Percentiles rank a stretch among this genome's conserved stretches.
Conservation (phyloP, 129 eudicot genomes). For the Dittrichia graveolens region DNA sequence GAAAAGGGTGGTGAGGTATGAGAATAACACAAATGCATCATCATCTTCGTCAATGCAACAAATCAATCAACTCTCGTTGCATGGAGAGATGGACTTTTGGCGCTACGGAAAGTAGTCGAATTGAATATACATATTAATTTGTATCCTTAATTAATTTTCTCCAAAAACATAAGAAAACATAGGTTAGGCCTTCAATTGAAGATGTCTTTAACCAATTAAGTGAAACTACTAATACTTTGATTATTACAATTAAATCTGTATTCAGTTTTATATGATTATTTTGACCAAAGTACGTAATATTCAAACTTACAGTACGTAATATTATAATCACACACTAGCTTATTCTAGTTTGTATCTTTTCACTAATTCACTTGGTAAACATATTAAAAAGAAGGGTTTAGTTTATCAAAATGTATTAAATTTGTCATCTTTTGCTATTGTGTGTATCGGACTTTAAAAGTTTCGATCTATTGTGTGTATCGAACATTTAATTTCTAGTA, state of each 20-base stretch:
- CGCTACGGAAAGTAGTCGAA: constrained; percentile 58
- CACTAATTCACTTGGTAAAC: neutral
- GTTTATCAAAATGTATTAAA: too few relatives aligned
- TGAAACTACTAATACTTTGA: constrained; percentile 28
- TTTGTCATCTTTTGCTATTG: too few relatives aligned
- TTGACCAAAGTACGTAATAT: neutral
- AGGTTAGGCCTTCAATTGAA: constrained; percentile 33
- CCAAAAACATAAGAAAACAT: neutral
- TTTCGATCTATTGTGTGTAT: too few relatives aligned
- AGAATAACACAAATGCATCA: constrained; percentile 36
- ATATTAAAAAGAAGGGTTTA: neutral
- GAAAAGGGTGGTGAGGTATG: constrained; percentile 39
- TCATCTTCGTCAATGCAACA: constrained; percentile 52
- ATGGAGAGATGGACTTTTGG: constrained; percentile 84
- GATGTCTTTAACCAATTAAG: constrained; percentile 27
- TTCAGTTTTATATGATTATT: constrained; percentile 24
- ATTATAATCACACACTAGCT: neutral
- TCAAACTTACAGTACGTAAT: too few relatives aligned
- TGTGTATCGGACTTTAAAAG: too few relatives aligned
- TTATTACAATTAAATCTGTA: constrained; percentile 33
- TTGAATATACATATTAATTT: constrained; percentile 19
- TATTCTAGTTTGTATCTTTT: neutral
- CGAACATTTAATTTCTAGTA: too few relatives aligned
- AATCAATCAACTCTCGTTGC: constrained; percentile 58
- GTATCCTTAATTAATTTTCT: constrained; percentile 5